Percentiles rank a stretch among this genome's conserved stretches.
phyloP scores from a whole-genome alignment of 768 basidiomycete genomes.

The Kwoniella shandongensis region DNA sequence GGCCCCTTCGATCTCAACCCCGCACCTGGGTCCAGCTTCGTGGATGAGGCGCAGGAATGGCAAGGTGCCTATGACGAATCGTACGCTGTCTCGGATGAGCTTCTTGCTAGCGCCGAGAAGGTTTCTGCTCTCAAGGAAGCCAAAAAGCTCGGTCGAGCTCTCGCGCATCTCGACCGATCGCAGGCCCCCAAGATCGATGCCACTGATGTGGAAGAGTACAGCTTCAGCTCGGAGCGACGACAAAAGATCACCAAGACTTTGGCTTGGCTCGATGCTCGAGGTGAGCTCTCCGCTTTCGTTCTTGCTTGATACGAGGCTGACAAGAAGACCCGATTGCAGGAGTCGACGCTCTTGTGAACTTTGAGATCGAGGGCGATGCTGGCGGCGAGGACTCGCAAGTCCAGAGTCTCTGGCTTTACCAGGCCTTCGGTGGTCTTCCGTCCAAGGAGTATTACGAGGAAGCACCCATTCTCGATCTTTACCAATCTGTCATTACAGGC shows the following conservation, averaged over 20 bases:
- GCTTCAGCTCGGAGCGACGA: slow-evolving; percentile 35
- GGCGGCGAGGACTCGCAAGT: slow-evolving; percentile 75
- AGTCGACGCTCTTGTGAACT: slow-evolving; percentile 73
- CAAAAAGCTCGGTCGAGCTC: slow-evolving; percentile 12
- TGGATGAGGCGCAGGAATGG: slow-evolving; percentile 32
- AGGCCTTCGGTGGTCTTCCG: slow-evolving; percentile 76
- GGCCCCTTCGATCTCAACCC: slow-evolving; percentile 43
- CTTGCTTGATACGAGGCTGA: neutral
- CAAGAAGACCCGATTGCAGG: slow-evolving; percentile 56
- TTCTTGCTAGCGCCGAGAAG: slow-evolving; percentile 21
- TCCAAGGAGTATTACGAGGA: slow-evolving; percentile 96
- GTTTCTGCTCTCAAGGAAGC: slow-evolving; percentile 9
- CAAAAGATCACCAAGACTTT: slow-evolving; percentile 74
- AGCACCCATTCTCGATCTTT: slow-evolving; percentile 65
- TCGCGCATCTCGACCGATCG: neutral
- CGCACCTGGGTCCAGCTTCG: neutral
- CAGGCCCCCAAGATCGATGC: neutral
- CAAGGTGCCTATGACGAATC: slow-evolving; percentile 28
- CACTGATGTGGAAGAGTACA: slow-evolving; percentile 1
- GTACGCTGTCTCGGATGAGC: slow-evolving; percentile 36
- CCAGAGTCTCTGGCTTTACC: slow-evolving; percentile 83
- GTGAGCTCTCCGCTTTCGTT: slow-evolving; percentile 55
- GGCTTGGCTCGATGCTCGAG: slow-evolving; percentile 82
- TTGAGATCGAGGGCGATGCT: slow-evolving; percentile 82
- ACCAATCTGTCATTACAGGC: slow-evolving; percentile 66